These are phyloP conservation scores for Auricularia sp. DNA, from an alignment of 768 basidiomycete genomes.

Conservation along the genomic window DNA sequence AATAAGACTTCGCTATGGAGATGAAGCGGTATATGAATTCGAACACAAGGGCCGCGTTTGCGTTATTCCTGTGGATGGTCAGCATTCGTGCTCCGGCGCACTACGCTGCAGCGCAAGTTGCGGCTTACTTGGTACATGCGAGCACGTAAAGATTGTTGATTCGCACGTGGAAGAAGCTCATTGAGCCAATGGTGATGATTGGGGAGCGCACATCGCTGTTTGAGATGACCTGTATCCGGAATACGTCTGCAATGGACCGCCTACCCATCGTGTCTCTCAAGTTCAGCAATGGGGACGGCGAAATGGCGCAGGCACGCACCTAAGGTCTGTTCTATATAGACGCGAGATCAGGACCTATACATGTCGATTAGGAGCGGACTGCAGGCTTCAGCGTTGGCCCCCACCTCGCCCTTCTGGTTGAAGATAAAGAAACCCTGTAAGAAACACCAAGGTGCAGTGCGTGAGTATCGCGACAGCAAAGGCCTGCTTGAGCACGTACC, in stretches of 20 bases:
- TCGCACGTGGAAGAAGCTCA: constrained; percentile 97
- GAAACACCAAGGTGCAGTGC: neutral
- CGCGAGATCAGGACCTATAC: constrained; percentile 87
- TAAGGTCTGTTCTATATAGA: constrained; percentile 93
- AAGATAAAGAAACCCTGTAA: constrained; percentile 96
- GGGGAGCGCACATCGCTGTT: constrained; percentile 95
- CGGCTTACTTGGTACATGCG: constrained; percentile 82
- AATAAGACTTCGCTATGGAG: constrained; percentile 89
- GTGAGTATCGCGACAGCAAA: neutral
- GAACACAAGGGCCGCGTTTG: constrained; percentile 94
- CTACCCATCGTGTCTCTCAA: constrained; percentile 28
- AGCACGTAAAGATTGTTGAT: constrained; percentile 94
- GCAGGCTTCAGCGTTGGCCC: constrained; percentile 14
- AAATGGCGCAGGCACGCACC: constrained; percentile 41
- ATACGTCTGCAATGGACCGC: constrained; percentile 94
- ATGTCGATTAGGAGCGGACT: constrained; percentile 7
- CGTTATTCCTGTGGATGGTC: constrained; percentile 63
- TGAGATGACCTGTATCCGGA: constrained; percentile 97
- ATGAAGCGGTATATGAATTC: constrained; percentile 97
- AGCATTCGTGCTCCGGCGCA: neutral
- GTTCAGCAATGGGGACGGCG: neutral
- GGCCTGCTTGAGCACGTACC: constrained; percentile 21
- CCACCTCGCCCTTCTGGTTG: constrained; percentile 97
- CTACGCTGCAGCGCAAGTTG: neutral
- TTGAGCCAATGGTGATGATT: constrained; percentile 94